Conservation (phyloP, 2,329 filamentous ascomycete genomes). For the Hymenoscyphus repandus region DNA sequence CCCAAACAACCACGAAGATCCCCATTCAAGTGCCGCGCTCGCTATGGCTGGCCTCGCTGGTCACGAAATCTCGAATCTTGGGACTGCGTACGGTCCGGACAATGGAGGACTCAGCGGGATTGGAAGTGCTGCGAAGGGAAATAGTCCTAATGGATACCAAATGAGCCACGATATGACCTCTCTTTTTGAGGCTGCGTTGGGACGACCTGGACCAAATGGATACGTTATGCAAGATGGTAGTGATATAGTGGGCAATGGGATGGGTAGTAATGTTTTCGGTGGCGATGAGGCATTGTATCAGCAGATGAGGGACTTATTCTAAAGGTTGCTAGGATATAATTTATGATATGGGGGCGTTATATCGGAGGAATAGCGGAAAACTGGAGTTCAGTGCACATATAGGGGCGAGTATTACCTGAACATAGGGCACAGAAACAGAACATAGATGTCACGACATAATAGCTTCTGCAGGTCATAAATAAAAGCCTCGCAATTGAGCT, state of each 20-base stretch:
- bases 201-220: slow-evolving; percentile 21
- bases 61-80: slow-evolving; percentile 28
- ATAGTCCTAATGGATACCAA: slow-evolving; percentile 31
- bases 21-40: slow-evolving; percentile 47
- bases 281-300: slow-evolving; percentile 32
- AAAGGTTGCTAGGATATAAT: no score
- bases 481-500: no score
- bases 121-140: slow-evolving; percentile 9
- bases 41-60: slow-evolving; percentile 50
- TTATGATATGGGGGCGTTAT: no score
- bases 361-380: no score
- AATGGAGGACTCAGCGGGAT: slow-evolving; percentile 5
- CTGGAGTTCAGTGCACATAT: no score
- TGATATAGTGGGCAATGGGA: slow-evolving; percentile 11
- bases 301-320: slow-evolving; percentile 31
- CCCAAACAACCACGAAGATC: slow-evolving; percentile 42
- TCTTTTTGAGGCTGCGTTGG: slow-evolving; percentile 31
- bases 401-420: no score
- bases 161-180: slow-evolving; percentile 34
- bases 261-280: slow-evolving; percentile 29
- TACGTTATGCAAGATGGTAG: slow-evolving; percentile 7
- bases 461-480: no score
- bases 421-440: no score
- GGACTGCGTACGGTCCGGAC: slow-evolving; percentile 7
- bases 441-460: no score